Evolutionary conservation across 2,329 filamentous ascomycete species (phyloP), one percentile per base, ranked within the genome.

Genomic region (Penicillium vulpinum): DNA sequence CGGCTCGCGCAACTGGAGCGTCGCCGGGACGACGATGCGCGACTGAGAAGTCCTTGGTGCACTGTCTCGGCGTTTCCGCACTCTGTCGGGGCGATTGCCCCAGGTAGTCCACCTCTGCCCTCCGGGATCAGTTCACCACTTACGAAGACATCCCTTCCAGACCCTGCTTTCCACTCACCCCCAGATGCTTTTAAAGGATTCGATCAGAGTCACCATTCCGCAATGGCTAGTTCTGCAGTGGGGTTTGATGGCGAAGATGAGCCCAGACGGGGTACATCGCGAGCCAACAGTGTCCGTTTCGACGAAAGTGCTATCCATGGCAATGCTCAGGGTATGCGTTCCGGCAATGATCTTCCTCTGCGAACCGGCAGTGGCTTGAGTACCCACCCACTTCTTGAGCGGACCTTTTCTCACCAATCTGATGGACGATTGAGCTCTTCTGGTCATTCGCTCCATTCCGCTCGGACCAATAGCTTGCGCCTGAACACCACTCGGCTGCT

Each of bases 201-300:
- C 65, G 92, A 97, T 69, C 80, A 83, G 68, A 92, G 94, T 68
- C 89, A 95, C 63, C 87, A 89, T 46, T 89, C 89, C 69, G 90
- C 88, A 67, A 81, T 94, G 57, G 83, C 96, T 47, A 88, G 88
- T 50, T 62, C 63, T 2, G 91, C 89, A 52, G 82, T 97, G 56
- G 90, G 92, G 57, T 81, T 97, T 7, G 93, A 96, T 62, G 84
- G 88, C 5, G 92, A 96, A 60, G 92, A 97, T 31, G 87, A 91
- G 56, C 86, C 91, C 36, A 85, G 93, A 61, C 91, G 94, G 52
- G 91, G 90, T 21, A 89, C 91, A 18, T 99, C 94, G 18, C 85
- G 94, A 66, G 93, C 94, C 46, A 97, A 97, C 72, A 97, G 94
- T 70, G 94, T 99, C 65, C 90, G 94, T 36, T 99, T 99, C 68